Evolutionary conservation across 306 rosid genomes (phyloP).

Genomic region (Ochetophila trinervis): DNA sequence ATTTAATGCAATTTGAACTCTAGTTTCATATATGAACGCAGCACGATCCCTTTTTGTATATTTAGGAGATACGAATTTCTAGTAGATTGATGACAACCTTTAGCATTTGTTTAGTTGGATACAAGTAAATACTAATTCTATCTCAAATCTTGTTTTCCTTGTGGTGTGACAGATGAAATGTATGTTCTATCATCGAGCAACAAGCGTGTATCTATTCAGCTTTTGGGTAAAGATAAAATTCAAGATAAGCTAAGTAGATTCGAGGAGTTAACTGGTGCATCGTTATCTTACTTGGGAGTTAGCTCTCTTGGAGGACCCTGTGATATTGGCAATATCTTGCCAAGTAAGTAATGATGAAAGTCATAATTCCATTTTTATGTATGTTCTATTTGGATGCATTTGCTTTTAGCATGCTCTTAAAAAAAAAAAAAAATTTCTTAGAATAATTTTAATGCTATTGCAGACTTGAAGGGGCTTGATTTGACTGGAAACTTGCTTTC

Average conservation of each 20-base stretch:
- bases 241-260: slow-evolving; percentile 75
- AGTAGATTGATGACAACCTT: background rate
- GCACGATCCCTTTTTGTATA: background rate
- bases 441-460: slow-evolving; percentile 17
- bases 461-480: slow-evolving; percentile 83
- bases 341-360: slow-evolving; percentile 47
- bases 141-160: slow-evolving; percentile 18
- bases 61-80: background rate
- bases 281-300: slow-evolving; percentile 70
- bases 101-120: background rate
- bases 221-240: slow-evolving; percentile 82
- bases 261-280: slow-evolving; percentile 73
- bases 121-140: slow-evolving; percentile 9
- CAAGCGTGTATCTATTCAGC: slow-evolving; percentile 67
- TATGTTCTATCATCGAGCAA: slow-evolving; percentile 84
- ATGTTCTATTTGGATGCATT: slow-evolving; percentile 5
- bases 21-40: background rate
- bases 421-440: background rate
- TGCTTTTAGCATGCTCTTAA: background rate
- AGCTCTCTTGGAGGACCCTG: slow-evolving; percentile 61
- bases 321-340: slow-evolving; percentile 46
- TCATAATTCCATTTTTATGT: too few relatives aligned
- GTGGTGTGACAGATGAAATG: slow-evolving; percentile 79
- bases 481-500: slow-evolving; percentile 86
- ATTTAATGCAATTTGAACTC: too few relatives aligned